Evolutionary conservation across 129 eudicot species (phyloP).

Genomic region (Oenanthe sinensis): DNA sequence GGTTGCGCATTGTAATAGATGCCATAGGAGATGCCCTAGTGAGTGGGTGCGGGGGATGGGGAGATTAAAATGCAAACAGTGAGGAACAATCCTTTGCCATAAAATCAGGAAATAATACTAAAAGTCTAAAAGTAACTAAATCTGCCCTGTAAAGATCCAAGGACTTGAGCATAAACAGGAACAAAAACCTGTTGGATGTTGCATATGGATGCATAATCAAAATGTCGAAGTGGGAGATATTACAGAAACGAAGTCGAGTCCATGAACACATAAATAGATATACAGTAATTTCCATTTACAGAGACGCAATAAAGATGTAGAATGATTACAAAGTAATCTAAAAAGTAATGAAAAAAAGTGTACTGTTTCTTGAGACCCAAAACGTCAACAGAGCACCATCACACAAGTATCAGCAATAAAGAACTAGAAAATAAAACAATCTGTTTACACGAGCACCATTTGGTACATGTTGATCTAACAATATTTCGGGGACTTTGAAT

Average conservation of each 20-base stretch:
- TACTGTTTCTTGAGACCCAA: neutral
- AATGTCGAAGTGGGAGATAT: neutral
- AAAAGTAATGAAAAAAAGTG: neutral
- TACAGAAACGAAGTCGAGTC: neutral
- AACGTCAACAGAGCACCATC: neutral
- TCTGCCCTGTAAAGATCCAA: neutral
- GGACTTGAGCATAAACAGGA: neutral
- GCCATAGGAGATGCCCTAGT: slow-evolving; percentile 98
- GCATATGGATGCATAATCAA: no score
- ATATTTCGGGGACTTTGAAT: neutral
- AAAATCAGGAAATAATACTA: slow-evolving; percentile 5
- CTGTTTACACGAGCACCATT: neutral
- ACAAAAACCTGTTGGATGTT: neutral
- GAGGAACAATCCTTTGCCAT: neutral
- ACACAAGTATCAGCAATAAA: neutral
- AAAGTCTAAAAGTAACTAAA: slow-evolving; percentile 5
- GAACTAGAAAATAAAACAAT: neutral
- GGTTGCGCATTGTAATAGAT: slow-evolving; percentile 88
- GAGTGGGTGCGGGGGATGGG: slow-evolving; percentile 4
- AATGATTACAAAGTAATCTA: neutral
- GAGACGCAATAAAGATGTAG: neutral
- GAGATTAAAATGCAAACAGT: slow-evolving; percentile 3
- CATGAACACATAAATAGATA: neutral
- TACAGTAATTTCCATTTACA: neutral
- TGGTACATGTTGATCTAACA: neutral